These are phyloP conservation scores for Scopulariopsis brevicaulis DNA, from an alignment of 2,329 filamentous ascomycete species.

Conservation along the genomic window DNA sequence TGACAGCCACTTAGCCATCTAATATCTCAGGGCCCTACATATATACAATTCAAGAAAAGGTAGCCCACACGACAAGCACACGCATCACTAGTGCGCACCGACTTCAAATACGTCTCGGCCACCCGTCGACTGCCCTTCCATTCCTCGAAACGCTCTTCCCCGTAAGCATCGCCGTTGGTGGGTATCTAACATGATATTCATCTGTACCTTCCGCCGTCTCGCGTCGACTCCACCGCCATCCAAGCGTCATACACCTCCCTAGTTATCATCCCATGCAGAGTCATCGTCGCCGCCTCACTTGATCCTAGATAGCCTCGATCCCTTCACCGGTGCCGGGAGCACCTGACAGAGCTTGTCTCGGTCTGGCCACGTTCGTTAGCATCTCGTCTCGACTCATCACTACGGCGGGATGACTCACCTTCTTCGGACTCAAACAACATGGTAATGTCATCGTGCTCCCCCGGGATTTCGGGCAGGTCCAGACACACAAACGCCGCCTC, in stretches of 20 bases:
- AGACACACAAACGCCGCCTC: conserved; percentile 70
- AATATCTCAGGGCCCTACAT: too few relatives aligned
- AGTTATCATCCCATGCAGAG: background rate
- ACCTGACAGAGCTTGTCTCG: conserved; percentile 39
- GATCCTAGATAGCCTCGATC: conserved; percentile 17
- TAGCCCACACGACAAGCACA: too few relatives aligned
- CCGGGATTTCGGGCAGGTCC: conserved; percentile 79
- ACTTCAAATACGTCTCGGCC: too few relatives aligned
- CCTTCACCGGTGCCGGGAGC: conserved; percentile 46
- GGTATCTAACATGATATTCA: background rate
- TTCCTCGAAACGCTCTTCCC: background rate
- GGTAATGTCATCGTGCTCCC: conserved; percentile 85
- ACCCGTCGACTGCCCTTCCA: background rate
- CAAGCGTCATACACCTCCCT: background rate
- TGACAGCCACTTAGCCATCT: too few relatives aligned
- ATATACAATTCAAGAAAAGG: too few relatives aligned
- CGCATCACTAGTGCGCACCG: too few relatives aligned
- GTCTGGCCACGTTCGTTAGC: conserved; percentile 23
- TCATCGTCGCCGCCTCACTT: conserved; percentile 1
- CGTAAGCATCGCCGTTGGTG: background rate
- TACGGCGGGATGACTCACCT: conserved; percentile 40
- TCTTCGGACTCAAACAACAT: conserved; percentile 72
- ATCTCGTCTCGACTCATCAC: background rate
- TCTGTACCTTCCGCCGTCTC: background rate
- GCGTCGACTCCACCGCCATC: background rate